Evolutionary conservation across 106 monocot genomes (phyloP).

Genomic region (Gastrodia elata): DNA sequence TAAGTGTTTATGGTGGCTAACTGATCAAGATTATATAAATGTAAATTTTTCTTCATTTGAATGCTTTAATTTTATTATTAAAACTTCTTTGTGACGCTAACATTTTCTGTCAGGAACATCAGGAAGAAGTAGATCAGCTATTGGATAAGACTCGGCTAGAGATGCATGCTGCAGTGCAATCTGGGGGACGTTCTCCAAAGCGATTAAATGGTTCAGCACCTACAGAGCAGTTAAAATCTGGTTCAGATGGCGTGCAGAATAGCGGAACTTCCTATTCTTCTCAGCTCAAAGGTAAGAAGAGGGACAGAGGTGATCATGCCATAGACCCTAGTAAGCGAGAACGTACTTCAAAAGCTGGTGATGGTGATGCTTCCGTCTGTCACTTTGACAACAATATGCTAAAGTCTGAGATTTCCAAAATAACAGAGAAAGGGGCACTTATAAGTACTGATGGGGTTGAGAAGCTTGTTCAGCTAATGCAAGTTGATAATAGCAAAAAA

Average conservation of each 20-base stretch:
- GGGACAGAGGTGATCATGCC: conserved; percentile 58
- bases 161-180: conserved; percentile 93
- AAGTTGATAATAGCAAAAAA: conserved; percentile 68
- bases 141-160: conserved; percentile 76
- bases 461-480: conserved; percentile 75
- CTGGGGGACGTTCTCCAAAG: conserved; percentile 91
- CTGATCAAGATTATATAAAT: conserved; percentile 92
- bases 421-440: conserved; percentile 83
- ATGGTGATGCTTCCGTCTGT: conserved; percentile 41
- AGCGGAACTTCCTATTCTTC: conserved; percentile 30
- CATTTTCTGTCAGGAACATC: conserved; percentile 44
- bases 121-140: conserved; percentile 83
- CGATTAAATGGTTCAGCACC: conserved; percentile 51
- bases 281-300: conserved; percentile 67
- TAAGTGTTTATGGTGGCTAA: conserved; percentile 97
- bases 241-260: conserved; percentile 66
- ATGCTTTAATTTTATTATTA: background rate
- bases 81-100: background rate
- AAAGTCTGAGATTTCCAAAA: conserved; percentile 65
- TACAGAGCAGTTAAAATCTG: conserved; percentile 71
- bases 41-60: conserved; percentile 27
- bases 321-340: conserved; percentile 61
- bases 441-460: conserved; percentile 58
- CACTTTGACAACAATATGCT: conserved; percentile 40
- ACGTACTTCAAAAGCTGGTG: conserved; percentile 36